phyloP scores from a whole-genome alignment of 2,329 filamentous ascomycete species.

The Aspergillus sp. region DNA sequence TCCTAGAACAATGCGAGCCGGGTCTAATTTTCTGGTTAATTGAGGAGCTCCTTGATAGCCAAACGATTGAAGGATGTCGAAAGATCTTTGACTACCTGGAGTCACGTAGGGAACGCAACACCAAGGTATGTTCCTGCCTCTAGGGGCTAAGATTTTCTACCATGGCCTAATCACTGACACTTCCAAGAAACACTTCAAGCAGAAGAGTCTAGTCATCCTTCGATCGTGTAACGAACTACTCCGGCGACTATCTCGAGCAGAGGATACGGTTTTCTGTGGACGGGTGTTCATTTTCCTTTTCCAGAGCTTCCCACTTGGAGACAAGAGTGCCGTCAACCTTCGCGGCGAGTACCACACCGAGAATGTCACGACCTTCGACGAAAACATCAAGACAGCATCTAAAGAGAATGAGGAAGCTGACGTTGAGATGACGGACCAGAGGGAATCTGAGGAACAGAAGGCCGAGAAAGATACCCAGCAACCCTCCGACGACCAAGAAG shows the following conservation, averaged over 20 bases:
- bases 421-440: constrained; percentile 49
- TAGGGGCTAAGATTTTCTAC: not conserved
- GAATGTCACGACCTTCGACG: constrained; percentile 82
- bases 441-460: constrained; percentile 26
- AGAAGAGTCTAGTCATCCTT: constrained; percentile 84
- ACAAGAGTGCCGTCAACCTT: constrained; percentile 95
- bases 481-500: constrained; percentile 11
- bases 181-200: constrained; percentile 60
- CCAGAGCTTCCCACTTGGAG: constrained; percentile 91
- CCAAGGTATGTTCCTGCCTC: constrained; percentile 49
- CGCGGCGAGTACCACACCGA: constrained; percentile 93
- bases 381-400: constrained; percentile 35
- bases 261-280: constrained; percentile 95
- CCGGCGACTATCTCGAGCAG: constrained; percentile 85
- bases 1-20: constrained; percentile 57
- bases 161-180: constrained; percentile 15
- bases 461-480: constrained; percentile 18
- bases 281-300: constrained; percentile 98
- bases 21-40: constrained; percentile 82
- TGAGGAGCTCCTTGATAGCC: constrained; percentile 91
- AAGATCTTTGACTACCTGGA: constrained; percentile 93
- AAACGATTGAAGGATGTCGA: constrained; percentile 86
- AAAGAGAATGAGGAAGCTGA: constrained; percentile 55
- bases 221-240: constrained; percentile 91
- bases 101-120: constrained; percentile 82